Base-by-base conservation (phyloP, 306 rosid genomes). In the Gastrolobium villosum region DNA sequence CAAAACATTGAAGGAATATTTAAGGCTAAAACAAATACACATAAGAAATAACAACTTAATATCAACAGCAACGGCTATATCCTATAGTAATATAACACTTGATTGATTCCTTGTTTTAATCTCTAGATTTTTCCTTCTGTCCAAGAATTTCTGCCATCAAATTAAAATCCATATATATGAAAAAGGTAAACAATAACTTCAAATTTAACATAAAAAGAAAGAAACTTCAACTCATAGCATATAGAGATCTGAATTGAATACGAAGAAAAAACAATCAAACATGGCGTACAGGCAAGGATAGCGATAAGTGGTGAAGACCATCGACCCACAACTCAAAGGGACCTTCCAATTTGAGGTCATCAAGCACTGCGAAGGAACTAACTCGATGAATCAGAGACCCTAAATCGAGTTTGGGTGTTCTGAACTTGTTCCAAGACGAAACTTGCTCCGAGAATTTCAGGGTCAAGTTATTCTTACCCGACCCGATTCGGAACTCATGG, bases 301-400 rank as follows among this genome's bases (percentile, higher is more conserved):
- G 87, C 5, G 94, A 84, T 6, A 90, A 81, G 5, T 44, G 30
- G 30, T 88, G 90, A 66, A 9, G 36, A 3, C 59, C 82, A 78
- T 69, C 86, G 60, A 91, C 86, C 32, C 75, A 65, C 36, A 95
- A 79, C 52, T 90, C 91, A 79, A 95, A 88, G 4, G 99, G 97
- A 37, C 99, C 99, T 50, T 82, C 81, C 77, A 91, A 78, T 81
- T 84, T 86, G 82, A 95, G 83, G 2, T 82, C 52, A 65, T 90
- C 87, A 57, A 93, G 87, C 1, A 81, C 74, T 50, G 92, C 91
- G 71, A 82, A n/a, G 2, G 96, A 77, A 70, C 66, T 28, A 35
- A 84, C 70, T 20, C 81, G 81, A 72, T 62, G 62, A 68, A 95
- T 15, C 11, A 93, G 78, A 20, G 89, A 85, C 65, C 79, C 87